Conservation (phyloP, 2,329 filamentous ascomycete species). For the Aspergillus glaucus region DNA sequence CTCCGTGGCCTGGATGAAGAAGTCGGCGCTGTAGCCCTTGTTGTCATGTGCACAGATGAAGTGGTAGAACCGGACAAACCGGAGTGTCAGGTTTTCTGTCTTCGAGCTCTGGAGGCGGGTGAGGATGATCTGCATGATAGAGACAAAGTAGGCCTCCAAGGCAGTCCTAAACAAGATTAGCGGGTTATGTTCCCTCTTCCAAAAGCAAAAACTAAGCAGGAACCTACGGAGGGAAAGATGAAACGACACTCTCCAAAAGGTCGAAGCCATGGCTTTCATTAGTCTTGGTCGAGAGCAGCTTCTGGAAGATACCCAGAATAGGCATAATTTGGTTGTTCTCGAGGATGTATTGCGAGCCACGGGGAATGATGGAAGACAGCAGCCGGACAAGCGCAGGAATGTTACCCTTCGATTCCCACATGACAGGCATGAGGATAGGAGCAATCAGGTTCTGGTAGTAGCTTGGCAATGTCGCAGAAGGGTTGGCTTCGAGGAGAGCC, state of each 20-base stretch:
- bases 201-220: constrained; percentile 29
- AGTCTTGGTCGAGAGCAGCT: constrained; percentile 71
- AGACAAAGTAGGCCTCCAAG: constrained; percentile 69
- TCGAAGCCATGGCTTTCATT: constrained; percentile 87
- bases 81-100: constrained; percentile 76
- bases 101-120: constrained; percentile 64
- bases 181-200: background rate
- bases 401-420: constrained; percentile 92
- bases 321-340: constrained; percentile 76
- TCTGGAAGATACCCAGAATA: constrained; percentile 93
- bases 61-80: constrained; percentile 93
- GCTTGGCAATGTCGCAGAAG: constrained; percentile 67
- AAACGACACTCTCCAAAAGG: constrained; percentile 73
- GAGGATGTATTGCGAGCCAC: constrained; percentile 65
- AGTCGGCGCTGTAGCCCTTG: constrained; percentile 82
- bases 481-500: constrained; percentile 80
- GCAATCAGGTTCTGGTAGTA: constrained; percentile 74
- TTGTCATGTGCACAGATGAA: constrained; percentile 75
- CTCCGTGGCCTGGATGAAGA: constrained; percentile 81
- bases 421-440: constrained; percentile 69
- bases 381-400: constrained; percentile 85
- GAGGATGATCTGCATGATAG: constrained; percentile 76
- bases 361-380: constrained; percentile 74
- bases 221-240: constrained; percentile 64
- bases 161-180: constrained; percentile 42